Evolutionary conservation across 2,329 filamentous ascomycete genomes (phyloP), one percentile per base, ranked within the genome.

Genomic region (Diplodia sapinea): DNA sequence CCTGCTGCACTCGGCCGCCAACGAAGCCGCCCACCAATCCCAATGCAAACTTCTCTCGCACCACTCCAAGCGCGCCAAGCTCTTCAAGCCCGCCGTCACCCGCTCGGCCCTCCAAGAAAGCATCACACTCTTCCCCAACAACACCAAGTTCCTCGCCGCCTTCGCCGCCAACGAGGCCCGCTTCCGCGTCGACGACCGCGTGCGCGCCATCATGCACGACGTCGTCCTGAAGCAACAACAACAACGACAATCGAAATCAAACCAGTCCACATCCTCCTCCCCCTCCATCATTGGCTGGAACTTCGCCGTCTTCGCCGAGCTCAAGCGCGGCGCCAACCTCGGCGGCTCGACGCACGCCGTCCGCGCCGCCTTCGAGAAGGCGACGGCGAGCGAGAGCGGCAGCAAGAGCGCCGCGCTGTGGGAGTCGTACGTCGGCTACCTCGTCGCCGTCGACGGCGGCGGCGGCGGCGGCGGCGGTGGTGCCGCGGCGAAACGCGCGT

Each of bases 81-180:
- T 89, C 2, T 93, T 91, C 78, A 89, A 89, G 64, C 90, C 92
- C 4, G 81, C 83, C 0, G 83, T 88, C 20, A 77, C 96, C 40
- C 88, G 91, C 52, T 79, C 84, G 8, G 81, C 89, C 13, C 79
- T 97, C 0, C 79, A 82, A 4, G 79, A 82, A 2, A 91, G 89
- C 69, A 81, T 95, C 26, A 72, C 73, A 0, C 75, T 80, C 7
- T 96, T 93, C 75, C 92, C 93, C 0, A 82, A 83, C 59, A 97
- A 97, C 79, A 91, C 88, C 1, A 83, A 92, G 6, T 89, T 97
- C 69, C 83, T 96, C 1, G 82, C 86, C 1, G 80, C 95, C 0
- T 90, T 90, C 70, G 85, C 88, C n/a, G 91, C 89, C 82, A 89
- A 91, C 70, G 89, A 94, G 74, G 83, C 87, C 1, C 87, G 89